phyloP scores from a whole-genome alignment of 345 rosid genomes.

The Citrus inodora region DNA sequence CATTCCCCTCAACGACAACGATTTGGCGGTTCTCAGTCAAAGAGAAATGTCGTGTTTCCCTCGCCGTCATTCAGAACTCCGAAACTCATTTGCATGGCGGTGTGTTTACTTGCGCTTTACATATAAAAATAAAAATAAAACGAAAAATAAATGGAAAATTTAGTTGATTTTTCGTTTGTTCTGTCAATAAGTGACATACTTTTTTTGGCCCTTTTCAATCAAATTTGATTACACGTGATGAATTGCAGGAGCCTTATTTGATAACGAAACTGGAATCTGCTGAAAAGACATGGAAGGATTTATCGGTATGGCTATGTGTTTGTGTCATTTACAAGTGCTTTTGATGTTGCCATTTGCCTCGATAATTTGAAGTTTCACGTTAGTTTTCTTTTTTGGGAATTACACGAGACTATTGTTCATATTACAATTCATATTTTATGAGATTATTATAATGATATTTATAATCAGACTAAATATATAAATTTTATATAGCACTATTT shows the following conservation, averaged over 20 bases:
- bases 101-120: slow-evolving; percentile 28
- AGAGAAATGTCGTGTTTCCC: slow-evolving; percentile 24
- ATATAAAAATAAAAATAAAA: neutral
- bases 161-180: neutral
- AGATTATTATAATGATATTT: too few relatives aligned
- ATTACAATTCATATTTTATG: too few relatives aligned
- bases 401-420: too few relatives aligned
- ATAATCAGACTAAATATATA: too few relatives aligned
- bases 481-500: too few relatives aligned
- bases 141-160: too few relatives aligned
- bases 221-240: neutral
- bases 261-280: slow-evolving; percentile 84
- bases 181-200: neutral
- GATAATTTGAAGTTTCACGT: neutral
- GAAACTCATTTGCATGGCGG: slow-evolving; percentile 87
- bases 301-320: slow-evolving; percentile 51
- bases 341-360: neutral
- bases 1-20: slow-evolving; percentile 16
- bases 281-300: slow-evolving; percentile 92
- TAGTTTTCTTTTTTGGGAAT: too few relatives aligned
- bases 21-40: slow-evolving; percentile 13
- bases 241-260: slow-evolving; percentile 73
- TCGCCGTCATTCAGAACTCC: slow-evolving; percentile 29
- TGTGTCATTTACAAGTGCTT: neutral
- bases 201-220: neutral